Base-by-base conservation (phyloP, 2,329 filamentous ascomycete species). In the Dryadomyces quercivorus region DNA sequence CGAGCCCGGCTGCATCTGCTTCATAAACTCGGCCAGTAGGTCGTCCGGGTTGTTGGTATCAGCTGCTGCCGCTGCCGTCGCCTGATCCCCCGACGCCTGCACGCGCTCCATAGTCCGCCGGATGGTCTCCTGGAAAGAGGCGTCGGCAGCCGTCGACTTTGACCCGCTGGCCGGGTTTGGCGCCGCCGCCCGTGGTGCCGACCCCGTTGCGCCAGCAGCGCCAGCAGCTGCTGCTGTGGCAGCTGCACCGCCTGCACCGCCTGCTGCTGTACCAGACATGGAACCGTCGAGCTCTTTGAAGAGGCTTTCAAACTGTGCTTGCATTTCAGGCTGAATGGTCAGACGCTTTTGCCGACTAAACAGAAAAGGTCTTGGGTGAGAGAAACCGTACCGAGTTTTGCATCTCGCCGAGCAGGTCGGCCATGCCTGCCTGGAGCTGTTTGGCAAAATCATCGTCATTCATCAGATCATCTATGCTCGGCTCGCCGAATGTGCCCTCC, bases 101-200 rank as follows among this genome's bases (percentile, higher is more conserved):
- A 98, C 95, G 50, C 93, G 86, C 70, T 94, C 88, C 86, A 98
- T 96, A 0, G 93, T 97, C 62, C 83, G 83, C 57, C 86, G 84
- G 63, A 98, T 97, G 0, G 88, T 95, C 57, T 95, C 90, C 65
- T 94, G 89, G 69, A 98, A 98, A 1, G 78, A 81, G 49, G 84
- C 81, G 7, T 57, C 57, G 8, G 26, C 26, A 8, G 26, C 26
- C 26, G 26, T 31, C 4, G 26, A 8, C 8, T 31, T 31, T 8
- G 26, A 31, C 8, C 26, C 26, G 26, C 26, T 31, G 26, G 26
- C 26, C 26, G 26, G 8, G 8, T 31, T 31, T 31, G 26, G 26
- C 26, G 26, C 26, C 4, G 26, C 26, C 26, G 26, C 26, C 26
- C 26, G 26, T 31, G 26, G 8, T 31, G 26, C 26, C 26, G 26